Evolutionary conservation across 2,329 filamentous ascomycete genomes (phyloP).

Genomic region (Penicillium aurantiogriseum): DNA sequence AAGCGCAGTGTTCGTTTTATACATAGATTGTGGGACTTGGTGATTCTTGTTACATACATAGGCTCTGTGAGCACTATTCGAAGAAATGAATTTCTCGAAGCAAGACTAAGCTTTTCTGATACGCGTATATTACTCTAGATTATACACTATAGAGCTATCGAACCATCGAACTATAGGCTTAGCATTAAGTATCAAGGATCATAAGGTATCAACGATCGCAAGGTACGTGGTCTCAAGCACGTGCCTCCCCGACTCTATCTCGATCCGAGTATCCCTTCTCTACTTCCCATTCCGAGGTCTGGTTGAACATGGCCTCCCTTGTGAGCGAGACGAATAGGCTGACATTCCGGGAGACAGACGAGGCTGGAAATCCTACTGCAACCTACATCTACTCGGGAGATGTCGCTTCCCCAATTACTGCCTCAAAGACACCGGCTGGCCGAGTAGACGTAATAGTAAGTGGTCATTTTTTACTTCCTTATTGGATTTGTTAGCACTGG

Average conservation of each 20-base stretch:
- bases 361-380: slow-evolving; percentile 49
- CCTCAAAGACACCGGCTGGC: slow-evolving; percentile 17
- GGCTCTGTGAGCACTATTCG: slow-evolving; percentile 22
- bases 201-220: background rate
- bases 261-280: background rate
- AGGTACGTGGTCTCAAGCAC: slow-evolving; percentile 5
- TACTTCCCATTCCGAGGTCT: background rate
- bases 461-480: slow-evolving; percentile 3
- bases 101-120: background rate
- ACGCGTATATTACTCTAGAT: background rate
- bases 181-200: background rate
- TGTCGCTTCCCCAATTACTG: slow-evolving; percentile 9
- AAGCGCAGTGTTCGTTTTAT: slow-evolving; percentile 11
- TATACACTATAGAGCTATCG: background rate
- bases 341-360: slow-evolving; percentile 45
- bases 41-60: slow-evolving; percentile 18
- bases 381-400: slow-evolving; percentile 50
- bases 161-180: background rate
- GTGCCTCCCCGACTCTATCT: slow-evolving; percentile 4
- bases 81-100: slow-evolving; percentile 3
- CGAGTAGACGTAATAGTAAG: slow-evolving; percentile 49
- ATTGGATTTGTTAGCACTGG: background rate
- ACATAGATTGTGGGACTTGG: slow-evolving; percentile 17
- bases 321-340: slow-evolving; percentile 10
- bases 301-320: slow-evolving; percentile 1